Evolutionary conservation across 179 eudicot genomes (phyloP), one percentile per base, ranked within the genome.

Genomic region (Silene coronaria): DNA sequence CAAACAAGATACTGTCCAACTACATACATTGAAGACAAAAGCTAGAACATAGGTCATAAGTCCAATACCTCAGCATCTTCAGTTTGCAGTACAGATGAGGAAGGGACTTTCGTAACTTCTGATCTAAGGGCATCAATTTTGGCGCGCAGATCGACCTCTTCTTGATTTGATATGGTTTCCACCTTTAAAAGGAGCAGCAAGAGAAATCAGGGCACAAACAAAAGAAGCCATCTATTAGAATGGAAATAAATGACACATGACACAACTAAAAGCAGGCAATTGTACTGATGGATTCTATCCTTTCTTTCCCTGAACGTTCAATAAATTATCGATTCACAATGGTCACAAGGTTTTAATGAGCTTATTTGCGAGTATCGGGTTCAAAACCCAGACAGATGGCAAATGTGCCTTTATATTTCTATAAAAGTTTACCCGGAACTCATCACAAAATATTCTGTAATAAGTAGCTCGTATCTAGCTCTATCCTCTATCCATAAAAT

Each of bases 31-130:
- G 11, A 42, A 74, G 42, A 2, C 19, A 45, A 72, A 55, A 42
- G 28, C 26, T 24, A 72, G 74, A 42, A 71, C 5, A 36, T 1
- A 32, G 34, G n/a, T 46, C 10, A 22, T 55, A 63, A 74, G 46
- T 19, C 42, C 38, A 19, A 12, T 74, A 81, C 84, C 78, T 81
- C 84, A 30, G 66, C 53, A 61, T 82, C 93, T 27, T 86, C 88
- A 51, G 84, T 87, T 76, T 82, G 80, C 77, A 71, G 79, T 24
- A 83, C 76, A 45, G 93, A 85, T 68, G 80, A 77, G 64, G 91
- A 85, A 68, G 98, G 97, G 27, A 87, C 87, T 82, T 93, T 93
- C 21, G 89, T 83, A 76, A 93, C 95, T 80, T 93, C 98, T 70
- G 82, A 67, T 61, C 88, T 89, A 59, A 93, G 91, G 57, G 97